phyloP scores from a whole-genome alignment of 2,329 filamentous ascomycete genomes.

The Ramularia endophylla region DNA sequence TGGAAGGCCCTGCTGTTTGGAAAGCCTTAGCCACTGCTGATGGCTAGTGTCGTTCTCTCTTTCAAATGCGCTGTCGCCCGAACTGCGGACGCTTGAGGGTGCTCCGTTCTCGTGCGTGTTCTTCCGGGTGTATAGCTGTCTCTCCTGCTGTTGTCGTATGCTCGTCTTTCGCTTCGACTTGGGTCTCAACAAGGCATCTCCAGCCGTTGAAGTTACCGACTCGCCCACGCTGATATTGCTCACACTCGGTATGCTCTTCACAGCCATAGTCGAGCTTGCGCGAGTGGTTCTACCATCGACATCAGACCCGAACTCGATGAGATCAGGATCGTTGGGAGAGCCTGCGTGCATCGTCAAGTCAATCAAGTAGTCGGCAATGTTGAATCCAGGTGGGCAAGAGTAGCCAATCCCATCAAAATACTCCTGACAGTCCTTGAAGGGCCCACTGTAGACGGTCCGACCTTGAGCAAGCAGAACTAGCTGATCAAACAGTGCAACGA shows the following conservation, averaged over 20 bases:
- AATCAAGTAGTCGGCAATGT: conserved; percentile 96
- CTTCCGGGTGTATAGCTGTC: conserved; percentile 82
- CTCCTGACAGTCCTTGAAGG: conserved; percentile 77
- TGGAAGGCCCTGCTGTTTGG: conserved; percentile 43
- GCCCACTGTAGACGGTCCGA: conserved; percentile 86
- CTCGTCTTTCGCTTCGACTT: conserved; percentile 70
- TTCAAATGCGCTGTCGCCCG: conserved; percentile 43
- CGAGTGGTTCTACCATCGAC: conserved; percentile 62
- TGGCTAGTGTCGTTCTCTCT: conserved; percentile 36
- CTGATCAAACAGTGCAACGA: conserved; percentile 92
- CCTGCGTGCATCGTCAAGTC: conserved; percentile 96
- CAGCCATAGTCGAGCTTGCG: conserved; percentile 77
- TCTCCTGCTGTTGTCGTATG: conserved; percentile 77
- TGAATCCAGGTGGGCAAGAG: conserved; percentile 90
- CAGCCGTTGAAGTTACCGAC: conserved; percentile 47
- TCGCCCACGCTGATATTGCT: conserved; percentile 61
- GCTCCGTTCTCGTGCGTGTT: conserved; percentile 49
- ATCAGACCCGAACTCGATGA: conserved; percentile 54
- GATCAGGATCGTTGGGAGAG: conserved; percentile 47
- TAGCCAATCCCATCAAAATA: conserved; percentile 95
- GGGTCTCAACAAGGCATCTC: conserved; percentile 50
- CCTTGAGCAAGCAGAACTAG: conserved; percentile 87
- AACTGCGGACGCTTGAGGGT: conserved; percentile 47
- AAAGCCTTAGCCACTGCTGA: conserved; percentile 57
- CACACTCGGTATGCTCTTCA: conserved; percentile 84